phyloP scores from a whole-genome alignment of 1,284 basidiomycete species.

The Puccinia polysora region DNA sequence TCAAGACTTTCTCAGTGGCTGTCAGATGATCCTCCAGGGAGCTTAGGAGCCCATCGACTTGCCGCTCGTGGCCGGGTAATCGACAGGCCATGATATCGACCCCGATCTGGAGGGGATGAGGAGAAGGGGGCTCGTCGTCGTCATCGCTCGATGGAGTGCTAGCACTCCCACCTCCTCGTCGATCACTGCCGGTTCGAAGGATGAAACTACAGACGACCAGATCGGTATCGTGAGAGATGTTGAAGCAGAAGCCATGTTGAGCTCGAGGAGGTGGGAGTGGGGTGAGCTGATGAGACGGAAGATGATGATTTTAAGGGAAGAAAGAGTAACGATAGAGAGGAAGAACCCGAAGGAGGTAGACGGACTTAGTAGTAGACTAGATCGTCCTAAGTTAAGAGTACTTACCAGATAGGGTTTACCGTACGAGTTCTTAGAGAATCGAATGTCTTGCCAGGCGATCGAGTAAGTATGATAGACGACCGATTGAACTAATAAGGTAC shows the following conservation, averaged over 20 bases:
- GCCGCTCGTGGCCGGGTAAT: conserved; percentile 8
- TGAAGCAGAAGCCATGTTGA: conserved; percentile 24
- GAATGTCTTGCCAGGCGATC: not conserved
- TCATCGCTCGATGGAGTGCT: no score
- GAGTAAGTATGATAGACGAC: conserved; percentile 24
- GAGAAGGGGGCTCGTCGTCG: no score
- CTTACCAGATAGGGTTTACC: conserved; percentile 39
- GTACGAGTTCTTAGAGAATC: conserved; percentile 4
- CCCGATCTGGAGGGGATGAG: not conserved
- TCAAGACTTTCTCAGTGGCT: conserved; percentile 1
- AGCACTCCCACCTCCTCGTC: no score
- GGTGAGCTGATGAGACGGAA: conserved; percentile 16
- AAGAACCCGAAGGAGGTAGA: no score
- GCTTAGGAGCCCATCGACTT: not conserved
- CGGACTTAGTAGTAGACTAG: no score
- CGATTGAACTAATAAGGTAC: conserved; percentile 26
- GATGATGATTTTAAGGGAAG: not conserved
- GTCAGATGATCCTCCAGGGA: conserved; percentile 28
- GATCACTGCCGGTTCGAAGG: no score
- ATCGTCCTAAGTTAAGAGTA: not conserved
- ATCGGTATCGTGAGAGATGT: conserved; percentile 34
- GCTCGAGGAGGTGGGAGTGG: no score
- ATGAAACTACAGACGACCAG: conserved; percentile 24
- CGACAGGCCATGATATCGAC: conserved; percentile 36
- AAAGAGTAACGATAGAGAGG: no score